Evolutionary conservation across 441 rosid genomes (phyloP).

Genomic region (Croton laevigatus): DNA sequence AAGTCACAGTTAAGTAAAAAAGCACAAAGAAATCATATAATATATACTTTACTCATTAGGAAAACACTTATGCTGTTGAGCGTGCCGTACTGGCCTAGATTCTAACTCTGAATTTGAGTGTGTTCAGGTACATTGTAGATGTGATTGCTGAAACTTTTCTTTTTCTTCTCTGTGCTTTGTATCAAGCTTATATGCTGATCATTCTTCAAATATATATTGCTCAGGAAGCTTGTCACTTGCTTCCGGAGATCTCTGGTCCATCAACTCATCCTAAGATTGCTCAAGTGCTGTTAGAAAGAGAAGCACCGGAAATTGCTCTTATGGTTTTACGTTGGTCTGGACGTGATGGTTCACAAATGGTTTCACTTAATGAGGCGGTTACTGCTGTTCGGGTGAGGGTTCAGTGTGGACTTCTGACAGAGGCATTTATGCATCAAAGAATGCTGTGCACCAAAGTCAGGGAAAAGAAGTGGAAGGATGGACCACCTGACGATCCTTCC

Average conservation of each 20-base stretch:
- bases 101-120: background rate
- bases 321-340: constrained; percentile 93
- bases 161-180: background rate
- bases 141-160: background rate
- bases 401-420: constrained; percentile 87
- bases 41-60: background rate
- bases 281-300: constrained; percentile 86
- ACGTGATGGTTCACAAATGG: constrained; percentile 61
- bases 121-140: background rate
- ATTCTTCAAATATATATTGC: constrained; percentile 25
- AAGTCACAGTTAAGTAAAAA: no score
- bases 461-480: constrained; percentile 56
- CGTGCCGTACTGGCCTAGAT: background rate
- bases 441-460: constrained; percentile 62
- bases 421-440: constrained; percentile 87
- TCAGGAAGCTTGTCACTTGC: constrained; percentile 81
- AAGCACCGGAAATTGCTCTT: constrained; percentile 69
- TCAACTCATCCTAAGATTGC: constrained; percentile 84
- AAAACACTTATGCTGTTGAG: background rate
- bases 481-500: constrained; percentile 30
- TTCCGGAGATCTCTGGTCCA: constrained; percentile 84
- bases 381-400: constrained; percentile 80
- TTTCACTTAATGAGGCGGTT: constrained; percentile 76
- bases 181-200: constrained; percentile 24
- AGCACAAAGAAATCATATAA: background rate